A percentile compares a stretch with the other conserved stretches of the same genome.
Conservation (phyloP, 1,139 yeast species). For the Pichia sorboxylosa region DNA sequence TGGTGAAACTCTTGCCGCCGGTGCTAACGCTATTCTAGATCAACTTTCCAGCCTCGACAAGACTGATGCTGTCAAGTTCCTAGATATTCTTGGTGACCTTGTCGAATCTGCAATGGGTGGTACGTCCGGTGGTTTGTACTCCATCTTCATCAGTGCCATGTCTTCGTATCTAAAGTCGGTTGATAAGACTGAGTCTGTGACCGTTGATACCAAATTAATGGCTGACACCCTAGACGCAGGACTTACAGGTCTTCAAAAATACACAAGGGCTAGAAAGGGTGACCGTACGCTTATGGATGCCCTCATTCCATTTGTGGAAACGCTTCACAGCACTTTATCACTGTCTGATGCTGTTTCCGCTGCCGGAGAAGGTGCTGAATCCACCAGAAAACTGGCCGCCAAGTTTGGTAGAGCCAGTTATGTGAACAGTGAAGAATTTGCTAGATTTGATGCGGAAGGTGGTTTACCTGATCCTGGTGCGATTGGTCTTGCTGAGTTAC, state of each 20-base stretch:
- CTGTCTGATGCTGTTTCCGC: conserved; percentile 50
- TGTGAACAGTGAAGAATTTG: conserved; percentile 51
- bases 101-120: conserved; percentile 94
- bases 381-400: conserved; percentile 65
- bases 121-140: conserved; percentile 87
- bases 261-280: conserved; percentile 83
- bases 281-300: conserved; percentile 86
- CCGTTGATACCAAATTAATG: conserved; percentile 27
- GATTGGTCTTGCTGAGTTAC: conserved; percentile 57
- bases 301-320: conserved; percentile 71
- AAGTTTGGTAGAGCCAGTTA: conserved; percentile 91
- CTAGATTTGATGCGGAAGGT: conserved; percentile 33
- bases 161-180: conserved; percentile 34
- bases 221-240: conserved; percentile 40
- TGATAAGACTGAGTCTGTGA: conserved; percentile 20
- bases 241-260: conserved; percentile 53
- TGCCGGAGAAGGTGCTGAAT: conserved; percentile 65
- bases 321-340: conserved; percentile 36
- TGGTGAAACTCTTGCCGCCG: conserved; percentile 79
- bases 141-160: conserved; percentile 66
- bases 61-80: conserved; percentile 38
- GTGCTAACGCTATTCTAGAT: conserved; percentile 60
- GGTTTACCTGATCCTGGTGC: conserved; percentile 94
- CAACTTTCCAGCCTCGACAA: conserved; percentile 37
- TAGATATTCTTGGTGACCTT: conserved; percentile 55